phyloP scores from a whole-genome alignment of 2,329 filamentous ascomycete genomes.

The Colletotrichum orchidophilum region DNA sequence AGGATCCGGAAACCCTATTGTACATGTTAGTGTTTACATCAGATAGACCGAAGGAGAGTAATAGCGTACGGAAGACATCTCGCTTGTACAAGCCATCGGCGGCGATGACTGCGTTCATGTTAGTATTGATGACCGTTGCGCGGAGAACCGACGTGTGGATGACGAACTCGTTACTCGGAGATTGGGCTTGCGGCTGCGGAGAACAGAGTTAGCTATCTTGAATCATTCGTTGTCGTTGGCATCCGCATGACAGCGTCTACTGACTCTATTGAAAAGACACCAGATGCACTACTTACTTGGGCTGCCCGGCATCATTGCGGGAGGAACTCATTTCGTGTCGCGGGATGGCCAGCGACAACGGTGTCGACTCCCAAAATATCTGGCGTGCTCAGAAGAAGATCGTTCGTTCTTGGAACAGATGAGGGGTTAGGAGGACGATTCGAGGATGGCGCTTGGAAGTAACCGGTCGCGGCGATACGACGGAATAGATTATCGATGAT shows the following conservation, averaged over 20 bases:
- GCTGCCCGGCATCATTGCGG: constrained; percentile 49
- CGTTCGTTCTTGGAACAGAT: constrained; percentile 22
- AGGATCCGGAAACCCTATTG: constrained; percentile 90
- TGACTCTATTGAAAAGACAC: background rate
- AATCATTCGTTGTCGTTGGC: background rate
- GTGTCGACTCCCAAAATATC: constrained; percentile 30
- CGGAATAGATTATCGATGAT: constrained; percentile 3
- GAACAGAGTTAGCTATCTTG: constrained; percentile 11
- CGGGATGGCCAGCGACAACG: constrained; percentile 33
- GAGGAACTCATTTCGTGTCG: constrained; percentile 36
- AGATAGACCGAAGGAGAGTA: background rate
- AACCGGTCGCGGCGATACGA: constrained; percentile 9
- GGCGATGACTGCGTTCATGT: constrained; percentile 81
- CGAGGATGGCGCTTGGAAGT: constrained; percentile 12
- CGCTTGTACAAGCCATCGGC: constrained; percentile 98
- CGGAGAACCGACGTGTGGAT: constrained; percentile 35
- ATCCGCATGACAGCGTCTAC: background rate
- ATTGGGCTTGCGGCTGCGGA: constrained; percentile 75
- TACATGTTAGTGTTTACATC: constrained; percentile 38
- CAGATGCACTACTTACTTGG: constrained; percentile 42
- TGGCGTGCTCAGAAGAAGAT: constrained; percentile 18
- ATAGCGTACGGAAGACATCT: constrained; percentile 93
- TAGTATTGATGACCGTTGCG: constrained; percentile 42
- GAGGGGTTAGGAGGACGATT: constrained; percentile 20
- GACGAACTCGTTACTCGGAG: constrained; percentile 89